Evolutionary conservation across 1,139 yeast species (phyloP).

Genomic region (Sugiyamaella paludigena): DNA sequence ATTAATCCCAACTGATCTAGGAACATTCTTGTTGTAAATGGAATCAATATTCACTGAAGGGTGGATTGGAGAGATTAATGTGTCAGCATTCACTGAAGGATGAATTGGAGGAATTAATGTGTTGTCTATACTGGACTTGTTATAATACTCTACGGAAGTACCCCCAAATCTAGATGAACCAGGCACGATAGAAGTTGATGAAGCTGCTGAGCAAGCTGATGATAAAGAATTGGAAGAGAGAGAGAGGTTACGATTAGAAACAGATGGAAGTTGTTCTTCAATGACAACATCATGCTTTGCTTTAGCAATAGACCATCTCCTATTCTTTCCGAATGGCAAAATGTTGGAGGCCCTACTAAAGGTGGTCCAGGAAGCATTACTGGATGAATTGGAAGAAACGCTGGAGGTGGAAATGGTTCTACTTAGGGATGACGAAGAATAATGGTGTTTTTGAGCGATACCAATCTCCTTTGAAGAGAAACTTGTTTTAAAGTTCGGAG

Average conservation of each 20-base stretch:
- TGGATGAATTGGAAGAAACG: neutral
- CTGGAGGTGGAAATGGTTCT: constrained; percentile 3
- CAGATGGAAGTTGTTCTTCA: neutral
- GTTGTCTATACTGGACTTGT: constrained; percentile 6
- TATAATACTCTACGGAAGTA: neutral
- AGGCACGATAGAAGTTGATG: neutral
- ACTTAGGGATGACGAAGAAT: neutral
- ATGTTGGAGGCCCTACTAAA: constrained; percentile 6
- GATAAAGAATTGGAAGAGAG: neutral
- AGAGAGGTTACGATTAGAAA: neutral
- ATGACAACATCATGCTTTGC: neutral
- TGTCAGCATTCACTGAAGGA: constrained; percentile 1
- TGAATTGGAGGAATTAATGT: constrained; percentile 1
- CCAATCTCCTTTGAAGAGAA: neutral
- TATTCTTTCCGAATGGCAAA: constrained; percentile 3
- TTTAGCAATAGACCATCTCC: neutral
- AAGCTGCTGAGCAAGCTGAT: neutral
- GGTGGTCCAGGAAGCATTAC: constrained; percentile 5
- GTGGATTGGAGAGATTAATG: neutral
- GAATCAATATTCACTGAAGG: neutral
- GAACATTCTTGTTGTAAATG: constrained; percentile 1
- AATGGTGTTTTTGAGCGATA: neutral
- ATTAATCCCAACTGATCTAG: constrained; percentile 4
- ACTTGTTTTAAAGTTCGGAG: constrained; percentile 11
- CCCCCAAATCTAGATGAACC: too few relatives aligned